phyloP scores from a whole-genome alignment of 306 rosid genomes.

The Cucurbita moschata region DNA sequence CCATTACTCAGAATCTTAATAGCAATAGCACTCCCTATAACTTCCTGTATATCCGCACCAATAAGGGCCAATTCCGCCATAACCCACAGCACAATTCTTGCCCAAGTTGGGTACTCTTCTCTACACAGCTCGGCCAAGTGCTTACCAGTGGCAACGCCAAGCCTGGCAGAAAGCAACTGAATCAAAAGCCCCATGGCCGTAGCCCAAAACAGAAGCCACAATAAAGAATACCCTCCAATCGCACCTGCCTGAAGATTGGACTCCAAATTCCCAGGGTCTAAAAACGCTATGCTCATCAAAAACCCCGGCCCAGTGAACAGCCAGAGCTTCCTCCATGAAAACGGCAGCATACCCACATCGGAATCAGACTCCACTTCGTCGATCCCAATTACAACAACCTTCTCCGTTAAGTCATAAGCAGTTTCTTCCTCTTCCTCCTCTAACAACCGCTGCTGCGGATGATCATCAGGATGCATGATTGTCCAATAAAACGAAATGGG shows the following conservation, averaged over 20 bases:
- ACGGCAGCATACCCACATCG: slow-evolving; percentile 30
- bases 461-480: slow-evolving; percentile 32
- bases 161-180: slow-evolving; percentile 77
- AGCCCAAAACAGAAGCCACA: slow-evolving; percentile 92
- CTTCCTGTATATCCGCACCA: slow-evolving; percentile 96
- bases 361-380: slow-evolving; percentile 20
- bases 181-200: slow-evolving; percentile 79
- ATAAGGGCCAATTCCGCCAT: slow-evolving; percentile 90
- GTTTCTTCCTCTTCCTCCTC: slow-evolving; percentile 23
- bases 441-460: slow-evolving; percentile 31
- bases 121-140: slow-evolving; percentile 87
- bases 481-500: not conserved
- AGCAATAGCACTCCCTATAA: slow-evolving; percentile 95
- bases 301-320: slow-evolving; percentile 91
- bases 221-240: slow-evolving; percentile 75
- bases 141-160: slow-evolving; percentile 86
- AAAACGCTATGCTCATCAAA: slow-evolving; percentile 87
- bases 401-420: slow-evolving; percentile 57
- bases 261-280: slow-evolving; percentile 89
- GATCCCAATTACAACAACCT: slow-evolving; percentile 44
- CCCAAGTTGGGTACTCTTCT: slow-evolving; percentile 89
- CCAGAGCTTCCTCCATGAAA: slow-evolving; percentile 96
- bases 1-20: slow-evolving; percentile 69
- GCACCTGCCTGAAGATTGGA: slow-evolving; percentile 96
- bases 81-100: slow-evolving; percentile 62